Base-by-base conservation (phyloP, 2,329 filamentous ascomycete genomes). In the Penicillium digitatum region DNA sequence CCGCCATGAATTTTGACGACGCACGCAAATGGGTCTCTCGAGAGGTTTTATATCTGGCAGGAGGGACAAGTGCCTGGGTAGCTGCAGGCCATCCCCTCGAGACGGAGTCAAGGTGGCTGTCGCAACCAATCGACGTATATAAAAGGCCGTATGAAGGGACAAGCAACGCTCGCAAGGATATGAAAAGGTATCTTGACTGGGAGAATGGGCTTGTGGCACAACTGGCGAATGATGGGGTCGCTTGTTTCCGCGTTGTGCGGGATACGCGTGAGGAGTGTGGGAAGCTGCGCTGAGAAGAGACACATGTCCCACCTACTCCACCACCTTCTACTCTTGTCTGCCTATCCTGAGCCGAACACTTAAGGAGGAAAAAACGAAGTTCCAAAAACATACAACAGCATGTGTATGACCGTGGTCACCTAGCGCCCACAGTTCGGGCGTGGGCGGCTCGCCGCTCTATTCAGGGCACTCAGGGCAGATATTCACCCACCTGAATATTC, bases 171-270 rank as follows among this genome's bases (percentile, higher is more conserved):
- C 52, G 61, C 18, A 62, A 69, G 47, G 61, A 65, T 42, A 70
- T 70, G 68, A 64, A 68, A 40, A 65, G 53, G 4, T 70, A 70
- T 51, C 62, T 70, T n/a, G 68, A 69, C 44, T 70, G 68, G 68
- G 67, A 70, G 46, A 66, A 69, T 60, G 65, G 65, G n/a, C 62
- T 70, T 47, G 62, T 70, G 0, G 68, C 63, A 5, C 66, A 68
- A 20, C 31, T 57, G 53, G 69, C 42, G 22, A 72, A 69, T 37
- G 66, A 69, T 44, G 66, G 66, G 5, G 55, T 69, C 2, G 59
- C 65, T n/a, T 8, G 61, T 20, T 69, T 69, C 24, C 66, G 57
- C 20, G 66, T 69, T 53, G 60, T 62, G 20, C 59, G 62, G 11
- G 50, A 48, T 22, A 26, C 35, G 34, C 50, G 55, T 24, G 27